Evolutionary conservation across 2,329 filamentous ascomycete genomes (phyloP), one percentile per base, ranked within the genome.

Genomic region (Penicillium concentricum): DNA sequence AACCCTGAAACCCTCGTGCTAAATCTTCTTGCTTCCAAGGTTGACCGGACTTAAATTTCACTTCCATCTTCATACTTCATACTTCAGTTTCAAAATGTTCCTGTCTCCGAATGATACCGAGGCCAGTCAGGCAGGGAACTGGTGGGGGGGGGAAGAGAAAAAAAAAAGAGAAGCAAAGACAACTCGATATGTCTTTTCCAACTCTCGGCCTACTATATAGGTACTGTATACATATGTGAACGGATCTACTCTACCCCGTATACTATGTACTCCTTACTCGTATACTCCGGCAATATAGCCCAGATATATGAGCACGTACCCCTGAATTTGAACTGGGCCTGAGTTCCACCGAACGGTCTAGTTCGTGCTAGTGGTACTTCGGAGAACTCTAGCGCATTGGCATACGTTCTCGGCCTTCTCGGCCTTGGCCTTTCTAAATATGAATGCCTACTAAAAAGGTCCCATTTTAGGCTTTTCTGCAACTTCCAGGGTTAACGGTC

Each of bases 341-440:
- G 28, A 28, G 28, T 57, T 60, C 61, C 62, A 66, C 59, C 57
- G 62, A 65, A 61, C 62, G 62, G 57, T 65, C 64, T 66, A 66
- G 64, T 64, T 57, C 62, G 58, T 54, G 34, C 45, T 62, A 63
- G 63, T 56, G 57, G 30, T 41, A 38, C 24, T 37, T 28, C 13
- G 37, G 47, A 22, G 18, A 16, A 15, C 26, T 28, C 5, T 44
- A 39, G 38, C 42, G 37, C 51, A 32, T 46, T 38, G 43, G 32
- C 30, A 50, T 2, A 32, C 10, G 53, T 52, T 51, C 45, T 61
- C 48, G 61, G 60, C 55, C 60, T 52, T 51, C 45, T 61, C 48
- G 61, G 60, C 55, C 60, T 62, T 58, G 56, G 61, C 56, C 37
- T 26, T 32, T 44, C 13, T 35, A 35, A 28, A 16, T 39, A n/a